Base-by-base conservation (phyloP, 2,329 filamentous ascomycete genomes). In the Boeremia exigua region DNA sequence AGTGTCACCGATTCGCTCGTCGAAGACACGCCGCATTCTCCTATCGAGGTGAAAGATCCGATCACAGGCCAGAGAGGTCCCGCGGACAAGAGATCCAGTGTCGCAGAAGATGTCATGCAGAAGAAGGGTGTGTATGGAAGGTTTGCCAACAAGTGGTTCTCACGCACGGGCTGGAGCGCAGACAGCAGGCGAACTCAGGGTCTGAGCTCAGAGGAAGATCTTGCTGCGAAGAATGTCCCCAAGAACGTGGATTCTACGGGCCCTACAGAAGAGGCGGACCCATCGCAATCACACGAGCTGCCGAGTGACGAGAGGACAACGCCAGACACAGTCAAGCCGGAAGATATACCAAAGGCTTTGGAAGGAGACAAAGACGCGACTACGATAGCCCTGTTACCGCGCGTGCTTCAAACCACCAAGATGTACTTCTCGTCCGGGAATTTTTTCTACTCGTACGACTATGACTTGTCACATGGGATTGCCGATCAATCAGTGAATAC, bases 371-470 rank as follows among this genome's bases (percentile, higher is more conserved):
- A 69, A 44, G 68, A 76, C 39, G 72, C 69, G 2, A 66, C 68
- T 2, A 74, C 72, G 2, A 54, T 70, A 30, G 63, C 69, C 0
- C 58, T 98, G 29, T 80, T 96, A 10, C 94, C 94, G 1, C 96
- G 96, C 69, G 81, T 98, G 34, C 76, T 99, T 37, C 85, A 89
- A 36, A 96, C 91, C 29, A 88, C 92, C 1, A 91, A 91, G 69
- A 85, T 98, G 51, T 85, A 96, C 57, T 94, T 97, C 70, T 88
- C 90, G 1, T 84, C 87, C 0, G 84, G 84, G 60, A 97, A 91
- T 73, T 98, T 97, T 75, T 98, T 89, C 79, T 99, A 94, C 74
- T 93, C 93, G 0, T 97, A 99, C 73, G 95, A 99, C 62, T 84
- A 94, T 71, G 93, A 99, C 72, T 85, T 99, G 46, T 98, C 95